Evolutionary conservation across 106 monocot genomes (phyloP).

Genomic region (Dioscorea zingiberensis): DNA sequence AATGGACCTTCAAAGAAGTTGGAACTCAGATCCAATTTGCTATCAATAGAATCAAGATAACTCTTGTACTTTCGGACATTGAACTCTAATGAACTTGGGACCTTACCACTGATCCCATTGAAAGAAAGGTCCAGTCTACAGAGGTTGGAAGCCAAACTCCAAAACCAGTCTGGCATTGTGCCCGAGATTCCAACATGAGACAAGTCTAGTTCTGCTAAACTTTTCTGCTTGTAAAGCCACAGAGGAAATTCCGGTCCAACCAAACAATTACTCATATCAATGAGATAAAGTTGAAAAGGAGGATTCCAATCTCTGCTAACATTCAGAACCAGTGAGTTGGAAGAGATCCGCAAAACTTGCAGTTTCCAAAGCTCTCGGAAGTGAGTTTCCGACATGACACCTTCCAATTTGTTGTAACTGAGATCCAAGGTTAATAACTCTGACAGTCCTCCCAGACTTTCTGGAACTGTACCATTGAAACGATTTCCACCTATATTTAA

Average conservation of each 20-base stretch:
- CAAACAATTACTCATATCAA: neutral
- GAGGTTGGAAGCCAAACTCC: neutral
- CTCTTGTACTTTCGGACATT: neutral
- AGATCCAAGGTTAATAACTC: constrained; percentile 13
- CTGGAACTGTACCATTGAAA: constrained; percentile 9
- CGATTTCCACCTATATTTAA: constrained; percentile 6
- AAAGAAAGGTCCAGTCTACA: neutral
- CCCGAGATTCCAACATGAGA: constrained; percentile 9
- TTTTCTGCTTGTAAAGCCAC: constrained; percentile 8
- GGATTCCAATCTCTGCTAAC: constrained; percentile 10
- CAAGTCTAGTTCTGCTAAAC: neutral
- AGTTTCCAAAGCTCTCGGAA: constrained; percentile 4
- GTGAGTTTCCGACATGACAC: constrained; percentile 10
- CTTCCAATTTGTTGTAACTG: neutral
- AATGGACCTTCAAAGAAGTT: constrained; percentile 12
- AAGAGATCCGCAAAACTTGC: neutral
- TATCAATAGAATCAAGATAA: neutral
- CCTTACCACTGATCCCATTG: constrained; percentile 7
- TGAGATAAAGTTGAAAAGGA: neutral
- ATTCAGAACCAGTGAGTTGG: constrained; percentile 4
- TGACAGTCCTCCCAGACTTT: constrained; percentile 8
- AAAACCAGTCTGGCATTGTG: constrained; percentile 20
- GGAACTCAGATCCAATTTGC: constrained; percentile 10
- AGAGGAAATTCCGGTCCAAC: constrained; percentile 15
- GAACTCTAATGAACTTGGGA: constrained; percentile 7